Evolutionary conservation across 148 eudicot genomes (phyloP), one percentile per base, ranked within the genome.

Genomic region (Persicaria maculosa): DNA sequence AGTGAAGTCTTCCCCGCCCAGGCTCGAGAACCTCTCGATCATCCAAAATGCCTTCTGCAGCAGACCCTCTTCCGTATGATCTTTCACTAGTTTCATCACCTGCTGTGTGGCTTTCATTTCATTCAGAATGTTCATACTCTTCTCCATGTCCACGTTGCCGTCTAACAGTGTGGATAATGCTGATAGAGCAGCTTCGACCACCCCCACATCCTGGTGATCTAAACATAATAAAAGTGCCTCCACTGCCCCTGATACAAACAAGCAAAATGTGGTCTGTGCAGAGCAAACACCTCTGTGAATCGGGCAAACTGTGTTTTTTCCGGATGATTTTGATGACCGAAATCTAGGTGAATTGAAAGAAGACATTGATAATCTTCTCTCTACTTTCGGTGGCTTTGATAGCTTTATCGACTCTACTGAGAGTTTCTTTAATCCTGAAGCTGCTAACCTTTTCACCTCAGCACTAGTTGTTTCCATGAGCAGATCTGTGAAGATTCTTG

Each of bases 391-490:
- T n/a, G 83, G 88, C 57, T 86, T 87, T 31, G 97, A 88, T 71
- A 88, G 81, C 64, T 47, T 84, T 55, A 80, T 48, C 22, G 95
- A 81, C 74, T 87, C 87, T 48, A 74, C 68, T 31, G 97, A 92
- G 74, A 92, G 85, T 85, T 90, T 90, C 85, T 83, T 90, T 75
- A 92, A 84, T 20, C 85, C 97, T 55, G 62, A 79, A 47, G 95
- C 91, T 10, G 90, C 86, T 76, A 88, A 71, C 78, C 77, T 88
- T 77, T 87, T 90, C 69, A 90, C 88, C 79, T 87, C 93, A 47
- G 85, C 90, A 31, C 83, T 86, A 44, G 81, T 80, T 74, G 93
- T 82, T 81, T 80, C 83, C 62, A 77, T 78, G 59, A 92, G 81
- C 77, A 92, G 74, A 61, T 86, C 86, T 73, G 92, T 87, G 17